phyloP scores from a whole-genome alignment of 352 stramenopile genomes.

The Plasmopara muralis region DNA sequence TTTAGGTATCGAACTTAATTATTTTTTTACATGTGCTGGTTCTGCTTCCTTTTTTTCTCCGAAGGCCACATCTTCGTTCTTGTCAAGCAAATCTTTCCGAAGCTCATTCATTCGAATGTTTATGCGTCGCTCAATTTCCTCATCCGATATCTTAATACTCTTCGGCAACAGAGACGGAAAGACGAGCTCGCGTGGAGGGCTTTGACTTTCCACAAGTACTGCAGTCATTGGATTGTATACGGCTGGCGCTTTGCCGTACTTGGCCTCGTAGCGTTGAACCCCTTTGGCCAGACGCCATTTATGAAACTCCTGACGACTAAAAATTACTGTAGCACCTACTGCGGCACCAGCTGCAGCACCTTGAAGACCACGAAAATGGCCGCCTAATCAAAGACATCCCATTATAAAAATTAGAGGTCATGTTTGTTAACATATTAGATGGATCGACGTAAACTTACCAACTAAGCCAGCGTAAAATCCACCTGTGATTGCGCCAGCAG shows the following conservation, averaged over 20 bases:
- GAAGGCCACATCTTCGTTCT: constrained; percentile 14
- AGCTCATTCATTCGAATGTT: constrained; percentile 67
- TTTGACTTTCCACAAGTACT: constrained; percentile 55
- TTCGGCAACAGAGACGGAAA: constrained; percentile 70
- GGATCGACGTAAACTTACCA: constrained; percentile 23
- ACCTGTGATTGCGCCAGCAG: constrained; percentile 53
- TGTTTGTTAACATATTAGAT: not conserved
- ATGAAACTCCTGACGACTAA: constrained; percentile 66
- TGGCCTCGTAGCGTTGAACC: constrained; percentile 72
- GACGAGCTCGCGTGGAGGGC: constrained; percentile 40
- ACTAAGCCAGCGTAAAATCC: constrained; percentile 67
- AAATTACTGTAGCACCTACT: constrained; percentile 50
- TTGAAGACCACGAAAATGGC: constrained; percentile 59
- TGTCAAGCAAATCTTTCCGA: constrained; percentile 28
- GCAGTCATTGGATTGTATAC: constrained; percentile 62
- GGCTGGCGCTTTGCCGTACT: constrained; percentile 56
- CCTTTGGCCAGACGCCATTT: constrained; percentile 69
- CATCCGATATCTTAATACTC: constrained; percentile 60
- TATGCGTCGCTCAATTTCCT: constrained; percentile 76
- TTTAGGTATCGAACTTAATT: no score
- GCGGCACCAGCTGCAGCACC: constrained; percentile 52
- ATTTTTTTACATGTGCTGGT: no score
- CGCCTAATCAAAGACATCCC: constrained; percentile 27
- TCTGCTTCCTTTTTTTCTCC: constrained; percentile 1
- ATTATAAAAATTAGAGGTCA: not conserved